These are phyloP conservation scores for Aureobasidium uvarum DNA, from an alignment of 2,329 filamentous ascomycete genomes.

Conservation along the genomic window DNA sequence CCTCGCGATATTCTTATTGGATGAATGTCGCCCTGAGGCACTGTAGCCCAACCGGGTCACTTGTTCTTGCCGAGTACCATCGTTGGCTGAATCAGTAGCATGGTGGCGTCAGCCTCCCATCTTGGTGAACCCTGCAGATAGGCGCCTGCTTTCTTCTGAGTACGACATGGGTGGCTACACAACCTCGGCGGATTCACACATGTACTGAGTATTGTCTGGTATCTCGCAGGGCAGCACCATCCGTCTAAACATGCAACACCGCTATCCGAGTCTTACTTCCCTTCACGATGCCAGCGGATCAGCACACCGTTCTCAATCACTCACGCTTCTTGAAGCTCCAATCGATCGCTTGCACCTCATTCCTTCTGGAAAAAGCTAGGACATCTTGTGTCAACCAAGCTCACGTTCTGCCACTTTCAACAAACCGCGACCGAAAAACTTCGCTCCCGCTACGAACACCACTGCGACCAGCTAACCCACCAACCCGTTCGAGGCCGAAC, in stretches of 20 bases:
- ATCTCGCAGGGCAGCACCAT: constrained; percentile 9
- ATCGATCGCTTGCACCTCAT: background rate
- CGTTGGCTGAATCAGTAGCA: constrained; percentile 16
- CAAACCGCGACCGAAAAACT: background rate
- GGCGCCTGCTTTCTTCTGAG: constrained; percentile 18
- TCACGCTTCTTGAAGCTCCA: background rate
- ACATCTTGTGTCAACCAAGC: background rate
- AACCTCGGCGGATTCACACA: constrained; percentile 22
- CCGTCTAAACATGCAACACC: constrained; percentile 18
- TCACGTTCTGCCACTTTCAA: background rate
- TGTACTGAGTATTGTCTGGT: constrained; percentile 10
- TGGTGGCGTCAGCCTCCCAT: constrained; percentile 20
- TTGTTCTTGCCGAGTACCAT: background rate
- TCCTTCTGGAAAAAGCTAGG: background rate
- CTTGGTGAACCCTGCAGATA: constrained; percentile 22
- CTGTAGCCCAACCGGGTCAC: background rate
- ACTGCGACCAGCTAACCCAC: background rate
- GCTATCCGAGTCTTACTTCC: constrained; percentile 14
- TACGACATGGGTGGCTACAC: constrained; percentile 26
- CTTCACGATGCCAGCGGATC: background rate
- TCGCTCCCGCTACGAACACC: background rate
- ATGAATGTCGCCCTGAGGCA: background rate
- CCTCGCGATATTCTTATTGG: background rate
- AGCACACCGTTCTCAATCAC: background rate
- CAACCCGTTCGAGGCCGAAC: background rate